These are phyloP conservation scores for Yamadazyma dushanensis DNA, from an alignment of 1,139 yeast species.

Conservation along the genomic window DNA sequence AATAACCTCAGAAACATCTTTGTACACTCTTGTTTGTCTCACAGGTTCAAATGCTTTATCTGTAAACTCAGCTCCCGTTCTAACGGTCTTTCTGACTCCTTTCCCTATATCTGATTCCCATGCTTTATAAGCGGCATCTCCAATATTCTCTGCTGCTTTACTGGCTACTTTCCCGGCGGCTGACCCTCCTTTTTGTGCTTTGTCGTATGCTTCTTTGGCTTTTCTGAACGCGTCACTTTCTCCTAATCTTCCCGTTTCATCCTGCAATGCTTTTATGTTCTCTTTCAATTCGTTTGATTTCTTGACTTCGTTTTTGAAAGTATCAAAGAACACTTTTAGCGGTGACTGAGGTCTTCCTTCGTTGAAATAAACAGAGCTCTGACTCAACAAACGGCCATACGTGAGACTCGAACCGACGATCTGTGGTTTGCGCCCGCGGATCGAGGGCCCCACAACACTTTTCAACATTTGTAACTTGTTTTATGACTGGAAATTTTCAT, in stretches of 20 bases:
- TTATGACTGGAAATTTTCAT: conserved; percentile 4
- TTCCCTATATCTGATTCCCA: conserved; percentile 97
- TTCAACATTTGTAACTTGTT: neutral
- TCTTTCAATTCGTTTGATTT: conserved; percentile 88
- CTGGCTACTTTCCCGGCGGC: conserved; percentile 83
- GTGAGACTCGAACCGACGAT: neutral
- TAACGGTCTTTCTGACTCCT: conserved; percentile 80
- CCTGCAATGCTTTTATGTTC: conserved; percentile 91
- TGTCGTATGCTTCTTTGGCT: conserved; percentile 90
- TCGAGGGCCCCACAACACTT: conserved; percentile 4
- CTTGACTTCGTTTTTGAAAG: conserved; percentile 88
- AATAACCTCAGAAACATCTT: conserved; percentile 83
- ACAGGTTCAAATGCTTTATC: conserved; percentile 94
- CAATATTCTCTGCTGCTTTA: conserved; percentile 93
- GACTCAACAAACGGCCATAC: conserved; percentile 3
- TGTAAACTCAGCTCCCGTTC: conserved; percentile 75
- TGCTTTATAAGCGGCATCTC: conserved; percentile 84
- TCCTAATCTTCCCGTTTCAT: conserved; percentile 92
- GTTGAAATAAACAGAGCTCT: conserved; percentile 1
- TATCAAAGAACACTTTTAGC: conserved; percentile 86
- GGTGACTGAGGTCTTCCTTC: conserved; percentile 61
- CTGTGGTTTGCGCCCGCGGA: neutral
- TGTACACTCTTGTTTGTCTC: conserved; percentile 84
- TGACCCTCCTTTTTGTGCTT: conserved; percentile 76
- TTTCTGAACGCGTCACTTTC: conserved; percentile 91